Evolutionary conservation across 495 filamentous ascomycete species (phyloP), one percentile per base, ranked within the genome.

Genomic region (Penicillium coffeae): DNA sequence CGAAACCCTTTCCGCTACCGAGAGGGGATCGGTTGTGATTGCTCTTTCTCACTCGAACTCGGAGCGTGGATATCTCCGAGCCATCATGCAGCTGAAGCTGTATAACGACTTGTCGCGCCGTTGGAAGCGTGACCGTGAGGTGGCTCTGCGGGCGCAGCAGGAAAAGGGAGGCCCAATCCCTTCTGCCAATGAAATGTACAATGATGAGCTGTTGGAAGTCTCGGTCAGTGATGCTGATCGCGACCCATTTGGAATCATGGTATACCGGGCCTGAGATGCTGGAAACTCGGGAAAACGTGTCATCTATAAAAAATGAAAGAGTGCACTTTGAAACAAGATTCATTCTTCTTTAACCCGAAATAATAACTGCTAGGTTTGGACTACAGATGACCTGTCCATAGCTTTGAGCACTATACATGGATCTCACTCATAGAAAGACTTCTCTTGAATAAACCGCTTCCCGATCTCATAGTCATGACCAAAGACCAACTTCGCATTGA

Each of bases 41-140:
- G 83, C 85, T 7, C 77, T 93, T 21, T 91, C 94, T 51, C 93
- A 98, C 64, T 89, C 86, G 50, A 96, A 97, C 68, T 90, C 85
- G 0, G 93, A 96, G 71, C 66, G 92, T 12, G 85, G 82, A 1
- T 96, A 89, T 58, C 66, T 97, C 52, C 73, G 77, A 55, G 71
- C 82, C 22, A 80, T 87, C 41, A 76, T 98, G 75, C 78, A 77
- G 58, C 65, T 66, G 14, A 82, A 82, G 68, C 69, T 98, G 59
- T 62, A 78, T 35, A 66, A 68, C 12, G 63, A 65, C 20, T 56
- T 96, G 42, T 66, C 61, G 19, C 66, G 72, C 49, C 75, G 81
- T 50, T 84, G 79, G 79, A 57, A 73, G 47, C 56, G 40, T 27
- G 53, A 76, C 14, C 60, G 77, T 39, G 52, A 66, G 32, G 66